Base-by-base conservation (phyloP, 2,329 filamentous ascomycete species). In the Raffaelea albimanens region DNA sequence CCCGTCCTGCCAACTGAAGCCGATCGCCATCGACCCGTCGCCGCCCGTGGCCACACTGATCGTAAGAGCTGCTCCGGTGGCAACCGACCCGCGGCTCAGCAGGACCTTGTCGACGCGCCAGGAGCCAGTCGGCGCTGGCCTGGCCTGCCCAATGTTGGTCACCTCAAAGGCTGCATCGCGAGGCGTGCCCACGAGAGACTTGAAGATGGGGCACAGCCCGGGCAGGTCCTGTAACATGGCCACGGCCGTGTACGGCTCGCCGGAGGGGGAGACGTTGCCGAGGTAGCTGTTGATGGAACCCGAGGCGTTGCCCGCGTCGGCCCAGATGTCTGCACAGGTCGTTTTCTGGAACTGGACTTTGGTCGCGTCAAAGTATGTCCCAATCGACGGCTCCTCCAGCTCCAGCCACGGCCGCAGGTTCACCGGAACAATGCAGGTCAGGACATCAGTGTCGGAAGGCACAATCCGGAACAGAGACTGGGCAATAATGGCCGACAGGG, bases 221-320 rank as follows among this genome's bases (percentile, higher is more conserved):
- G 20, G 21, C 11, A 45, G 16, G 22, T 16, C 18, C 33, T 45
- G 43, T 11, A 45, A 36, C 3, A 20, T 19, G 4, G 43, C 43
- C 2, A 45, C 34, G 43, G 33, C 34, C 14, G 43, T 45, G 43
- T 45, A 45, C 16, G 43, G 43, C 33, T 45, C 43, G 11, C 43
- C 43, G 5, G 43, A 39, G 20, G 43, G 43, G 4, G 43, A 45
- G 9, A 21, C n/a, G 34, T 45, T 25, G 19, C 23, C 14, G 5
- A 38, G 9, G 34, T 45, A 45, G 8, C 18, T 19, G 7, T 2
- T 5, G 19, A 45, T 11, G 21, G 33, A 16, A 7, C 16, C n/a
- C 16, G 43, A 33, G 5, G 43, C 34, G 3, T 13, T 39, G 8
- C 13, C 29, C 1, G 43, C 43, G 7, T 13, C 43, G 9, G 43